Evolutionary conservation across 2,329 filamentous ascomycete genomes (phyloP).

Genomic region (Zymoseptoria tritici): DNA sequence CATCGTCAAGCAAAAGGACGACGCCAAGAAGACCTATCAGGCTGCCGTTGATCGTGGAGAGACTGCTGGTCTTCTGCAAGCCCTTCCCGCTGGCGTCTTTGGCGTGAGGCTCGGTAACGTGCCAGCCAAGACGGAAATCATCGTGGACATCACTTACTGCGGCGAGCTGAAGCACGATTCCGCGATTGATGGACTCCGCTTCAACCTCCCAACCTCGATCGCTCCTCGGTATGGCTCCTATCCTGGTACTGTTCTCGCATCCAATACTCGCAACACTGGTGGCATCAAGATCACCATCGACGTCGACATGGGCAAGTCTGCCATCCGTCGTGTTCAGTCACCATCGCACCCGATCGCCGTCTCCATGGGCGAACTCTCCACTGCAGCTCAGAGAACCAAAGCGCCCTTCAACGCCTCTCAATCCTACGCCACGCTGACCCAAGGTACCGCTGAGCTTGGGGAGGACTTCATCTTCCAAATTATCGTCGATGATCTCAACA

Average conservation of each 20-base stretch:
- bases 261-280: constrained; percentile 20
- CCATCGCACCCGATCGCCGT: constrained; percentile 62
- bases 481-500: constrained; percentile 51
- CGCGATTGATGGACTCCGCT: constrained; percentile 58
- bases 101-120: constrained; percentile 62
- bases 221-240: constrained; percentile 57
- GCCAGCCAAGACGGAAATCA: constrained; percentile 48
- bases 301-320: constrained; percentile 49
- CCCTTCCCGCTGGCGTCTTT: constrained; percentile 59
- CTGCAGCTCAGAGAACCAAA: constrained; percentile 29
- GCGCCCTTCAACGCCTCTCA: constrained; percentile 47
- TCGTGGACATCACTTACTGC: constrained; percentile 58
- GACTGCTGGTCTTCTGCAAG: constrained; percentile 59
- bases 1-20: constrained; percentile 57
- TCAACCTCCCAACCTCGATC: constrained; percentile 61
- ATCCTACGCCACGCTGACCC: constrained; percentile 55
- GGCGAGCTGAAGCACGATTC: constrained; percentile 67
- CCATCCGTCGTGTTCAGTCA: constrained; percentile 57
- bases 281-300: constrained; percentile 53
- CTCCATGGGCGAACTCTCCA: constrained; percentile 53
- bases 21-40: constrained; percentile 54
- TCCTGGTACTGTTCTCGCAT: constrained; percentile 31
- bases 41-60: constrained; percentile 52
- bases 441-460: constrained; percentile 48
- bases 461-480: constrained; percentile 63